phyloP scores from a whole-genome alignment of 2,329 filamentous ascomycete species.

The Didymellaceae sp. region DNA sequence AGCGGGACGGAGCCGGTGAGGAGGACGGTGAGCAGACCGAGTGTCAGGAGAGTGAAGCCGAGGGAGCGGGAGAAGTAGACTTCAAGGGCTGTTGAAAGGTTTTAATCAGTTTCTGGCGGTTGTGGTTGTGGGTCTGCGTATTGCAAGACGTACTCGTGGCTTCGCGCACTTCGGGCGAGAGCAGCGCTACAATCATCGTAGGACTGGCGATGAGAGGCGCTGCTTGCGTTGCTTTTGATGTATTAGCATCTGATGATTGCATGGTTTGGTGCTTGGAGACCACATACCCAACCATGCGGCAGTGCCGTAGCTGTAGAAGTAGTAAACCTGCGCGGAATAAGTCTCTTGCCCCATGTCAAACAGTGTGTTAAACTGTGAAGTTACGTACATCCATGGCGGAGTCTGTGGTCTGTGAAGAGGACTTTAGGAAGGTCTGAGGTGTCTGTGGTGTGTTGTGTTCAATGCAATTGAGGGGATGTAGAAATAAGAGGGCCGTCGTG shows the following conservation, averaged over 20 bases:
- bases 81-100: conserved; percentile 71
- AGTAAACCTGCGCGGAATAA: conserved; percentile 55
- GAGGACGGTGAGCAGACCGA: conserved; percentile 69
- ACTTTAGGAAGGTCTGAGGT: neutral
- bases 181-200: conserved; percentile 65
- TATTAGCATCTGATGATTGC: conserved; percentile 15
- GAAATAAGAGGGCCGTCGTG: neutral
- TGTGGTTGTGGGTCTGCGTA: neutral
- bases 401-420: neutral
- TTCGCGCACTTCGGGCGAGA: conserved; percentile 63
- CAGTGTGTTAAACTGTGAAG: neutral
- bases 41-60: conserved; percentile 69
- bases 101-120: too few relatives aligned
- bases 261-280: too few relatives aligned
- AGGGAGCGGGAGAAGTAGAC: conserved; percentile 76
- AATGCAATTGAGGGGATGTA: neutral
- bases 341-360: too few relatives aligned
- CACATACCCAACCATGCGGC: conserved; percentile 50
- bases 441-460: neutral
- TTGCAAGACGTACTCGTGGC: conserved; percentile 57
- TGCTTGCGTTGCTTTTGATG: conserved; percentile 47
- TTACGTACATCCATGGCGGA: conserved; percentile 19
- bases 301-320: conserved; percentile 53
- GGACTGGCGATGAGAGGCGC: conserved; percentile 65
- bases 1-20: conserved; percentile 75